phyloP scores from a whole-genome alignment of 2,329 filamentous ascomycete species.

The Pseudopyrenochaeta lycopersici region DNA sequence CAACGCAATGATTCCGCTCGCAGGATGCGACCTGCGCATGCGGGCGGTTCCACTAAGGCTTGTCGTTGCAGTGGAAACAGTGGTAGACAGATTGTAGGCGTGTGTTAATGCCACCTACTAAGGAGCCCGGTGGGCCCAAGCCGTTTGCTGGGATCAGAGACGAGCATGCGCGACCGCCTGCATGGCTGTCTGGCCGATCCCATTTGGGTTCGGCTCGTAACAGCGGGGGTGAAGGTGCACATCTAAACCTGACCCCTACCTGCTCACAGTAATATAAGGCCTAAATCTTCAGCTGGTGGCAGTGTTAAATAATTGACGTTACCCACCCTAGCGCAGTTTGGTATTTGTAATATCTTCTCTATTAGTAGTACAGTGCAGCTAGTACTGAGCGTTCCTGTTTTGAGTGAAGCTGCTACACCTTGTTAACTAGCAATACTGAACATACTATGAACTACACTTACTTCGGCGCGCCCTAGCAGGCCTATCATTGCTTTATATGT shows the following conservation, averaged over 20 bases:
- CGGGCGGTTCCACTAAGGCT: constrained; percentile 2
- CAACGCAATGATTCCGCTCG: background rate
- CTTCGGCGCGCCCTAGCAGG: constrained; percentile 56
- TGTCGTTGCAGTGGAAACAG: constrained; percentile 1
- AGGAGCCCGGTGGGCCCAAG: constrained; percentile 8
- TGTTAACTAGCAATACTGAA: no score
- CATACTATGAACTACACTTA: constrained; percentile 67
- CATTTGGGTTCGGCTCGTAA: constrained; percentile 10
- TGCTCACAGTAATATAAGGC: constrained; percentile 20
- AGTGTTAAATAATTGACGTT: constrained; percentile 4
- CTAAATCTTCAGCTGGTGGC: constrained; percentile 25
- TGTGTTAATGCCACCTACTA: background rate
- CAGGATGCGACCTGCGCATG: constrained; percentile 4
- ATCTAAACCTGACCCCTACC: constrained; percentile 17
- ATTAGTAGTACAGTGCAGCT: background rate
- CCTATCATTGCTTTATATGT: constrained; percentile 59
- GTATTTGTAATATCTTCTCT: background rate
- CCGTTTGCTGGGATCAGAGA: constrained; percentile 16
- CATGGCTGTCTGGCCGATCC: constrained; percentile 11
- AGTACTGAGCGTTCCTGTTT: background rate
- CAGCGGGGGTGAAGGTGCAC: constrained; percentile 25
- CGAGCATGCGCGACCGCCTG: constrained; percentile 19
- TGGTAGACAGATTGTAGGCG: background rate
- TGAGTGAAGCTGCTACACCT: background rate
- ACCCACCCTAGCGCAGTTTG: background rate